Evolutionary conservation across 352 stramenopile species (phyloP), one percentile per base, ranked within the genome.

Genomic region (Pythium oligandrum): DNA sequence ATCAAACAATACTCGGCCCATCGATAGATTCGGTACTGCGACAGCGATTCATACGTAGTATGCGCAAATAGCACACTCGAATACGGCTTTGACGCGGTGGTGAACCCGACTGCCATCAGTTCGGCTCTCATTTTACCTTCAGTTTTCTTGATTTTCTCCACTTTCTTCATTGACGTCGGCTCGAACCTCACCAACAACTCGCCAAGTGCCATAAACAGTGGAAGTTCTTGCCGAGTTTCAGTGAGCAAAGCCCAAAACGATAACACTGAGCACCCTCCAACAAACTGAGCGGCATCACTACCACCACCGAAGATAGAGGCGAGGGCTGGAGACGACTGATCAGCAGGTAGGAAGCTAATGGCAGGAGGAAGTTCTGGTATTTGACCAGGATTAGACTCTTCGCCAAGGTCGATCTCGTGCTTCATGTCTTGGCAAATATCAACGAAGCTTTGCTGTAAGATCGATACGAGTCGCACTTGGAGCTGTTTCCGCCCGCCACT

Each of bases 191-290:
- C 69, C 66, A 93, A 74, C 0, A 93, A 37, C 31, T 75, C 62
- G 2, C 83, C 83, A 68, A 90, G 76, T 2, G 67, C 67, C 3
- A 77, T 51, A 50, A 90, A 91, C 42, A 93, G 52, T 3, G 74
- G 71, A 4, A 83, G 65, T 57, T 93, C 83, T 59, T 89, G 85
- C 30, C 76, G 72, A n/a, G 81, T 87, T 64, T 93, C 83, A 6
- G 87, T 59, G 26, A 93, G 52, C 30, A 93, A 59, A 38, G 59
- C 60, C 83, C 83, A 93, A 35, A 91, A 54, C 3, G 83, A 66
- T 36, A 93, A 60, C 35, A 71, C 68, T 0, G 83, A 82, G 49
- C 80, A 93, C 0, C 78, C 78, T 9, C 62, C 68, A 1, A 93
- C 73, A 51, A 81, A 90, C 45, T 88, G 76, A 0, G 83, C 64